A percentile compares a stretch with the other conserved stretches of the same genome.
Conservation (phyloP, 352 stramenopile species). For the Globisporangium carolinianum region DNA sequence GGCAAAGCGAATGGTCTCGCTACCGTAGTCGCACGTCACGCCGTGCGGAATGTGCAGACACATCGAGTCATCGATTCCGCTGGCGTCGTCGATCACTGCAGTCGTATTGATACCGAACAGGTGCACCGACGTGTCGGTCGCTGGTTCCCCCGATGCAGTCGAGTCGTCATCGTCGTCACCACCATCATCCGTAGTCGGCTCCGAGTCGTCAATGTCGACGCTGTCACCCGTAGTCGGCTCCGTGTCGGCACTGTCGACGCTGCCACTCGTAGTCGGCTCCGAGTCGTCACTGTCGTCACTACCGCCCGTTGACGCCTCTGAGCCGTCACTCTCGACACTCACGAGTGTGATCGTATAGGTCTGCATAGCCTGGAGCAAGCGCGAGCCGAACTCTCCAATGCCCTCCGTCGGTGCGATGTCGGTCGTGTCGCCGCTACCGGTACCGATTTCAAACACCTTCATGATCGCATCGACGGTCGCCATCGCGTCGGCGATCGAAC, state of each 20-base stretch:
- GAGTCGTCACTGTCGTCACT: no score
- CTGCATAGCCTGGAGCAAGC: neutral
- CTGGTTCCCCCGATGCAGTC: neutral
- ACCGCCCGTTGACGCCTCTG: no score
- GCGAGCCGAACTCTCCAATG: slow-evolving; percentile 11
- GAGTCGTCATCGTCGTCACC: neutral
- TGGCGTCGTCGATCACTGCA: neutral
- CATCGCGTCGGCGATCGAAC: neutral
- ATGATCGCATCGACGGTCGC: neutral
- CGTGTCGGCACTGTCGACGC: no score
- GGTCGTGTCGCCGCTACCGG: no score
- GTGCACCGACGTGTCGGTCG: neutral
- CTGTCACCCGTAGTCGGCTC: no score
- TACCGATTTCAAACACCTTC: neutral
- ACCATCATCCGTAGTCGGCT: no score
- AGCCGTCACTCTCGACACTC: neutral
- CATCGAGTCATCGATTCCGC: neutral
- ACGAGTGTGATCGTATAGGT: neutral
- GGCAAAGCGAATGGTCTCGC: neutral
- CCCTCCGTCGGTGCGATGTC: slow-evolving; percentile 10
- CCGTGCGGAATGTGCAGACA: slow-evolving; percentile 9
- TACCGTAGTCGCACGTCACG: slow-evolving; percentile 4
- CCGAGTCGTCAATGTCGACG: no score
- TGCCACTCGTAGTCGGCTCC: no score
- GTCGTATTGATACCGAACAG: neutral